A percentile compares a stretch with the other conserved stretches of the same genome.
These are phyloP conservation scores for Penicillium lagena DNA, from an alignment of 495 filamentous ascomycete genomes.

Conservation along the genomic window DNA sequence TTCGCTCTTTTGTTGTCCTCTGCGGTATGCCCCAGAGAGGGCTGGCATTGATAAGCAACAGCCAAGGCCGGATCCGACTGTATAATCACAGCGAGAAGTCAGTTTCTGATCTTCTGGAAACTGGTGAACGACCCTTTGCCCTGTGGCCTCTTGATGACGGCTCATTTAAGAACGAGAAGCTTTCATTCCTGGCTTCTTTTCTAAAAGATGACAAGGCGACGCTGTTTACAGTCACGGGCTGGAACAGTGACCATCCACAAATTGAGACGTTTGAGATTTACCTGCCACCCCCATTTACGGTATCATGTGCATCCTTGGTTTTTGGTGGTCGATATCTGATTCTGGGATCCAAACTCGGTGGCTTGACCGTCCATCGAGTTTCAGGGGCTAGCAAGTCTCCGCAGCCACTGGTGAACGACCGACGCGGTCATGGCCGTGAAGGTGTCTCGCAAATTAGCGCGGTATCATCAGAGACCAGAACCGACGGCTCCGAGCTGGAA, in stretches of 20 bases:
- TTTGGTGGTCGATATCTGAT: constrained; percentile 42
- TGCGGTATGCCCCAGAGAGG: constrained; percentile 19
- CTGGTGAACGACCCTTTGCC: constrained; percentile 18
- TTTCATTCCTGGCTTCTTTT: constrained; percentile 30
- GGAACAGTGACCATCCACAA: constrained; percentile 7
- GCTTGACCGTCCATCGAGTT: constrained; percentile 47
- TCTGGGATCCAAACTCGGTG: constrained; percentile 63
- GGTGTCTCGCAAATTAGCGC: constrained; percentile 60
- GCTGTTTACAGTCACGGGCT: constrained; percentile 19
- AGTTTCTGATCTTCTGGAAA: constrained; percentile 14
- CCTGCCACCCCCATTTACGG: constrained; percentile 28
- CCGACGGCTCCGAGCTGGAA: constrained; percentile 5
- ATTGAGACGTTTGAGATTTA: constrained; percentile 15
- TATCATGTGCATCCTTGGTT: constrained; percentile 31
- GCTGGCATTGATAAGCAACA: constrained; percentile 32
- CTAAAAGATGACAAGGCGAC: constrained; percentile 19
- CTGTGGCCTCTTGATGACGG: constrained; percentile 2
- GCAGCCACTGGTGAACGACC: constrained; percentile 16
- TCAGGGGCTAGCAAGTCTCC: constrained; percentile 6
- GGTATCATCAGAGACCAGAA: constrained; percentile 14
- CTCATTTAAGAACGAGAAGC: not conserved
- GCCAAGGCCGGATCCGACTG: constrained; percentile 21
- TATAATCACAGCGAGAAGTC: constrained; percentile 30
- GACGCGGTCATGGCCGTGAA: constrained; percentile 51
- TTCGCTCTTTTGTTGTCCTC: constrained; percentile 24